Evolutionary conservation across 805 yeast genomes (phyloP).

Genomic region (Candida sakaeoensis): DNA sequence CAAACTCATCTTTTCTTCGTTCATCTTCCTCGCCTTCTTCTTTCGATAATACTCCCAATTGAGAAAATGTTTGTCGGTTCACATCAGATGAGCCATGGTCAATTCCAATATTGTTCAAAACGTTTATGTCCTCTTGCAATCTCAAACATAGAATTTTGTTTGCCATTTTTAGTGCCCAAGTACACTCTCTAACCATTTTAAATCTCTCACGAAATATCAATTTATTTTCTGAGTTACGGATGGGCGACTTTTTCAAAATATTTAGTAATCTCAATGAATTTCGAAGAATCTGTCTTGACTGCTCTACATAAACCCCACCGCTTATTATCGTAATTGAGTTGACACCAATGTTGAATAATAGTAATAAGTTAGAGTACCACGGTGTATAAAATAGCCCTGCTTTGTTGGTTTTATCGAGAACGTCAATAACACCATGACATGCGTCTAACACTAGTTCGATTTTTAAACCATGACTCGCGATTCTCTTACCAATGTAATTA

Average conservation of each 20-base stretch:
- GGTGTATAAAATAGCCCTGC: slow-evolving; percentile 37
- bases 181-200: slow-evolving; percentile 55
- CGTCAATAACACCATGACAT: slow-evolving; percentile 26
- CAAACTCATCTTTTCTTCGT: slow-evolving; percentile 14
- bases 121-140: slow-evolving; percentile 36
- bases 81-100: slow-evolving; percentile 53
- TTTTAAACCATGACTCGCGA: slow-evolving; percentile 28
- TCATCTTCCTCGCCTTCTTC: neutral
- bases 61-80: slow-evolving; percentile 45
- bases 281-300: slow-evolving; percentile 22
- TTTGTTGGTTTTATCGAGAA: slow-evolving; percentile 25
- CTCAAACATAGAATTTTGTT: slow-evolving; percentile 49
- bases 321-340: slow-evolving; percentile 39
- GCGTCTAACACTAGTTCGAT: slow-evolving; percentile 28
- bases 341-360: slow-evolving; percentile 44
- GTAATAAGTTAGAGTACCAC: slow-evolving; percentile 49
- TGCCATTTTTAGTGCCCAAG: slow-evolving; percentile 59
- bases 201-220: slow-evolving; percentile 30
- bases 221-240: slow-evolving; percentile 27
- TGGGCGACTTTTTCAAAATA: slow-evolving; percentile 25
- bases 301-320: slow-evolving; percentile 31
- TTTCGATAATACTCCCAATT: slow-evolving; percentile 33
- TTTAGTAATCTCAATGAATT: slow-evolving; percentile 22
- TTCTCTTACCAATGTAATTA: slow-evolving; percentile 29
- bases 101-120: slow-evolving; percentile 40